Percentiles rank a stretch among this genome's conserved stretches.
Conservation (phyloP, 441 rosid genomes). For the Syzygium syzygioides region DNA sequence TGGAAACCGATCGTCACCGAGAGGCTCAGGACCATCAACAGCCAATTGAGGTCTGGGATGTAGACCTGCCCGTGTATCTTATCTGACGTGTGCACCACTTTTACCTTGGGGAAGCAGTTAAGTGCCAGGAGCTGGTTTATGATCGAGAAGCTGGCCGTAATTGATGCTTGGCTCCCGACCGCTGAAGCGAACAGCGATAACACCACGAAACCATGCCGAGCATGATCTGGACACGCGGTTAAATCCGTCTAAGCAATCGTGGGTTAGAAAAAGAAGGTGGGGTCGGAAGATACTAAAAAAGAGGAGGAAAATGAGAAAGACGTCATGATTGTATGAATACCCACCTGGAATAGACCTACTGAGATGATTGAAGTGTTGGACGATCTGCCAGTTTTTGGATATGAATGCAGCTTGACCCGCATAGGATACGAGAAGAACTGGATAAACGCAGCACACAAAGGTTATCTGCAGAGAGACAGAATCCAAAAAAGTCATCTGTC, state of each 20-base stretch:
- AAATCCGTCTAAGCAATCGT: conserved; percentile 1
- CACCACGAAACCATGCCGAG: conserved; percentile 31
- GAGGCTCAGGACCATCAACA: conserved; percentile 58
- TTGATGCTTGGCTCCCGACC: conserved; percentile 69
- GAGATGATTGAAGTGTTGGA: conserved; percentile 33
- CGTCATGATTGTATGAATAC: not conserved
- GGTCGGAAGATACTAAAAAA: not conserved
- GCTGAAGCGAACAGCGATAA: conserved; percentile 53
- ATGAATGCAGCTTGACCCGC: conserved; percentile 70
- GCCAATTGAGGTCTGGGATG: conserved; percentile 59
- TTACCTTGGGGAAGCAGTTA: conserved; percentile 56
- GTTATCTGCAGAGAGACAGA: conserved; percentile 36
- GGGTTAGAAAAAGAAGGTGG: not conserved
- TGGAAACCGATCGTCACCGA: conserved; percentile 40
- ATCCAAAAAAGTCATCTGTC: not conserved
- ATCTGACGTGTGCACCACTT: conserved; percentile 55
- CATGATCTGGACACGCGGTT: conserved; percentile 24
- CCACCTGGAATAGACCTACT: conserved; percentile 47
- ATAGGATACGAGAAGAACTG: conserved; percentile 40
- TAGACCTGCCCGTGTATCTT: conserved; percentile 56
- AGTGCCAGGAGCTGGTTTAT: conserved; percentile 64
- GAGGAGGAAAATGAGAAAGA: not conserved
- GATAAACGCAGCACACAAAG: conserved; percentile 43
- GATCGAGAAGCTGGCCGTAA: conserved; percentile 66
- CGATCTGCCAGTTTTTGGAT: conserved; percentile 25